Conservation (phyloP, 225 moss, liverwort and hornwort species). For the Marchantia polymorpha region DNA sequence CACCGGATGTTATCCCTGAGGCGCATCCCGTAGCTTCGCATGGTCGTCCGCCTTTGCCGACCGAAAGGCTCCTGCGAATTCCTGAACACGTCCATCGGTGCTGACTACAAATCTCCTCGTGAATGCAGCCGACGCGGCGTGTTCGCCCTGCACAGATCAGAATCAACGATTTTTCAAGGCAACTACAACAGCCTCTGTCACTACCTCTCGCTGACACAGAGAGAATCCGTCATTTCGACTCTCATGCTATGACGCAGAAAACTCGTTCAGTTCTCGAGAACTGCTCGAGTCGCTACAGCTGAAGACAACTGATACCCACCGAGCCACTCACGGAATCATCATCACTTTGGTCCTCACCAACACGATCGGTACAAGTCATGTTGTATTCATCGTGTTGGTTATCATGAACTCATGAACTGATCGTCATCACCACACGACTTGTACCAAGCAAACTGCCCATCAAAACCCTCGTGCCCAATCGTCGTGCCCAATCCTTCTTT, state of each 20-base stretch:
- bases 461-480: neutral
- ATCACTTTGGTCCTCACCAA: conserved; percentile 5
- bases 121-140: too few species aligned
- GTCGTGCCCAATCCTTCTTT: too few species aligned
- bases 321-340: neutral
- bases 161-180: too few species aligned
- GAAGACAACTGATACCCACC: conserved; percentile 25
- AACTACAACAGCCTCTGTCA: too few species aligned
- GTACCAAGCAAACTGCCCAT: neutral
- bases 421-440: too few species aligned
- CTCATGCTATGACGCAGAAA: conserved; percentile 33
- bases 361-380: neutral
- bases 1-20: conserved; percentile 44
- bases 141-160: too few species aligned
- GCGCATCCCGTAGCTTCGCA: neutral
- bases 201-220: too few species aligned
- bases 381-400: too few species aligned
- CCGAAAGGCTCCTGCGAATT: neutral
- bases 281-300: conserved; percentile 17
- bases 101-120: too few species aligned
- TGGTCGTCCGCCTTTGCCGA: neutral
- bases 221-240: too few species aligned
- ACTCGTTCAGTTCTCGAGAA: conserved; percentile 41
- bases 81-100: too few species aligned
- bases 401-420: too few species aligned